phyloP scores from a whole-genome alignment of 768 basidiomycete genomes.

The Trametes cubensis region DNA sequence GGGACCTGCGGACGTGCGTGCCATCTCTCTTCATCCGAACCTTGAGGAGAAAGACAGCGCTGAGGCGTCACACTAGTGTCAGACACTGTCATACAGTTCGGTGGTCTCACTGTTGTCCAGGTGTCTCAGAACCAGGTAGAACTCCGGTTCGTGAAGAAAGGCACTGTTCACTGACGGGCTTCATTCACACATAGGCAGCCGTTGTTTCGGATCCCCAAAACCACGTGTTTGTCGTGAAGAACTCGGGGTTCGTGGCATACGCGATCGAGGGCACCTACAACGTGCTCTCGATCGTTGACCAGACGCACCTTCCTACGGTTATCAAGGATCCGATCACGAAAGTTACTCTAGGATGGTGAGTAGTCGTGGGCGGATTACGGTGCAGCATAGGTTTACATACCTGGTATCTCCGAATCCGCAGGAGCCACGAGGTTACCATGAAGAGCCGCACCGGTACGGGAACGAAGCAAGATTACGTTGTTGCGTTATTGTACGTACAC shows the following conservation, averaged over 20 bases:
- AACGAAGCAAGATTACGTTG: constrained; percentile 65
- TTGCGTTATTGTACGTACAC: constrained; percentile 70
- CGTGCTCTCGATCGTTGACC: constrained; percentile 81
- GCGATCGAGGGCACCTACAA: constrained; percentile 74
- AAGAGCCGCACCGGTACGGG: constrained; percentile 51
- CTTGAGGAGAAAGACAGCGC: neutral
- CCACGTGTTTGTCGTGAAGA: constrained; percentile 78
- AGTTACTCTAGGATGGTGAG: constrained; percentile 59
- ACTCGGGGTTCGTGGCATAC: constrained; percentile 77
- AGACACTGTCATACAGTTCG: constrained; percentile 80
- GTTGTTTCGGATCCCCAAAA: constrained; percentile 78
- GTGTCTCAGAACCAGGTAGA: constrained; percentile 78
- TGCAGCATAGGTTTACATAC: no score
- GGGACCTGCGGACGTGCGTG: constrained; percentile 64
- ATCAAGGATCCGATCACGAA: constrained; percentile 67
- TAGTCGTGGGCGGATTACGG: no score
- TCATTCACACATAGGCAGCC: constrained; percentile 45
- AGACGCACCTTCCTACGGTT: constrained; percentile 68
- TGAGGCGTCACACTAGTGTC: constrained; percentile 51
- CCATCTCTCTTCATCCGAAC: no score
- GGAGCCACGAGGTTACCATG: constrained; percentile 81
- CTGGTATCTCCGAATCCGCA: constrained; percentile 30
- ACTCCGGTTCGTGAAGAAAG: neutral
- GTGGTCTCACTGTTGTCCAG: constrained; percentile 81
- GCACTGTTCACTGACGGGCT: neutral